Base-by-base conservation (phyloP, 805 yeast genomes). In the Cyberlindnera euphorbiae region DNA sequence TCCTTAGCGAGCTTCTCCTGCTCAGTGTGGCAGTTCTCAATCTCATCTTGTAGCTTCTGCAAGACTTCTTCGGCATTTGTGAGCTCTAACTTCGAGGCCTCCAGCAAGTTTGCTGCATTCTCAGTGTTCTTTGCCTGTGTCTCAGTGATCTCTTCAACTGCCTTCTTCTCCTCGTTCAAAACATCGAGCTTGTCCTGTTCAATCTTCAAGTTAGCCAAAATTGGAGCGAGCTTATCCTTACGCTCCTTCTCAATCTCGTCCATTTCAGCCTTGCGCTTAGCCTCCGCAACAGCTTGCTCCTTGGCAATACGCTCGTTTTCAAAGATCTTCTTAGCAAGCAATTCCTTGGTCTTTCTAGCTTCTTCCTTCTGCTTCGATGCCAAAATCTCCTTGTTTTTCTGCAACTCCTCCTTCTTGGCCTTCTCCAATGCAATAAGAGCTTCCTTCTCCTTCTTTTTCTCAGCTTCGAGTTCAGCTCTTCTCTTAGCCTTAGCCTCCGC, bases 181-280 rank as follows among this genome's bases (percentile, higher is more conserved):
- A 68, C 71, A 32, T 63, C 59, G 52, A 78, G 64, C 43, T 70
- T 69, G 17, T 60, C 62, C 24, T 67, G 65, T 59, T 78, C 83
- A 21, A 49, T 49, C 42, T 64, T 66, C 49, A 75, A 63, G 48
- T 72, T 78, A 25, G 66, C 76, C 47, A 75, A 63, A 15, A 69
- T 56, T 32, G 85, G 85, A 33, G 71, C 68, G 45, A 77, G 55
- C 32, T 67, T 69, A 38, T 63, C 74, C 48, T 75, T 79, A 47
- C 69, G 67, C 48, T 71, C 79, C 11, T 63, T 60, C 52, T 76
- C 75, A 57, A 74, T 45, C 22, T 39, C 48, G 12, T 28, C 32
- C 21, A 73, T 48, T 46, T 64, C 66, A 29, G 67, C 73, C 44
- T 66, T 64, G 32, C 73, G 69, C 31, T 64, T 55, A n/a, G 63